A percentile compares a stretch with the other conserved stretches of the same genome.
phyloP scores from a whole-genome alignment of 495 filamentous ascomycete species.

The Aspergillus egyptiacus region DNA sequence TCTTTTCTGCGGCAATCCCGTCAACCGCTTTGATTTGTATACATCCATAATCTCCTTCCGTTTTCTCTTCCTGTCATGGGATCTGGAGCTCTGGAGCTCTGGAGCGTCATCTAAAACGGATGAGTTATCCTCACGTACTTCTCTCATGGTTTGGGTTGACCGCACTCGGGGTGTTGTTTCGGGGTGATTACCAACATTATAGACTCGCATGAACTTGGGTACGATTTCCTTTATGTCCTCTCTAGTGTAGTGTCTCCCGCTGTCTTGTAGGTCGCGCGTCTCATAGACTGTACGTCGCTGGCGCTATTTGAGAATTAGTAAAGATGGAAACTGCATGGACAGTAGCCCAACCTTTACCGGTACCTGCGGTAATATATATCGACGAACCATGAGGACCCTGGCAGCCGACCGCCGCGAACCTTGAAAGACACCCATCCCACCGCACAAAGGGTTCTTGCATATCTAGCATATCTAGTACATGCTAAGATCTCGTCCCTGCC shows the following conservation, averaged over 20 bases:
- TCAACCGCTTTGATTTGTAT: slow-evolving; percentile 17
- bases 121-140: slow-evolving; percentile 14
- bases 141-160: slow-evolving; percentile 6
- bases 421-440: too few species aligned
- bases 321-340: too few species aligned
- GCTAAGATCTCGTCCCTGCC: too few species aligned
- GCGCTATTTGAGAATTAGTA: too few species aligned
- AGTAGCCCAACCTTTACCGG: too few species aligned
- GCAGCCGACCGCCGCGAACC: too few species aligned
- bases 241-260: not conserved
- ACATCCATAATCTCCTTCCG: slow-evolving; percentile 20
- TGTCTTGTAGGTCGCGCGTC: too few species aligned
- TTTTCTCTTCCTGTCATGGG: slow-evolving; percentile 15
- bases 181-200: slow-evolving; percentile 20
- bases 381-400: too few species aligned
- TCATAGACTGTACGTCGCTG: too few species aligned
- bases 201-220: slow-evolving; percentile 24
- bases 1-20: slow-evolving; percentile 16
- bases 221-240: not conserved
- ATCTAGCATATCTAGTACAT: too few species aligned
- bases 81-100: slow-evolving; percentile 6
- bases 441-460: too few species aligned
- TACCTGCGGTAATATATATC: too few species aligned
- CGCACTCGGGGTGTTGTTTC: slow-evolving; percentile 8
- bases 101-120: slow-evolving; percentile 14